phyloP scores from a whole-genome alignment of 192 early-diverging fungal species.

The Backusella australiensis region DNA sequence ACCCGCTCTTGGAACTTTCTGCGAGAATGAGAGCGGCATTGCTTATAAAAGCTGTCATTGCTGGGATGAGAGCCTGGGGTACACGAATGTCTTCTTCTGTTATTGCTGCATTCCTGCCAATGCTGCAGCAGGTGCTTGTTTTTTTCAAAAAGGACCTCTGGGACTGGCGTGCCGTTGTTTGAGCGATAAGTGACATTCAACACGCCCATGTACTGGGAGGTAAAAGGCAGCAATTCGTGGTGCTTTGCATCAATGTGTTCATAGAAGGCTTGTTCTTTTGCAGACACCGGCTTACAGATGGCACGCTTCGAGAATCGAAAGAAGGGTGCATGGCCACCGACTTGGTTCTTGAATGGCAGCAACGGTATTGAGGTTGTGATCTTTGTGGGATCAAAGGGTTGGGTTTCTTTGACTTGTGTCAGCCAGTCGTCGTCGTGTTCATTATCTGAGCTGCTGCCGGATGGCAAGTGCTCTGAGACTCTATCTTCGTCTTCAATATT shows the following conservation, averaged over 20 bases:
- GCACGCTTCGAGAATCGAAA: slow-evolving; percentile 94
- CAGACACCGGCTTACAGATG: slow-evolving; percentile 91
- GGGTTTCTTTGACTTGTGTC: neutral
- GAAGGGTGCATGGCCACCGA: slow-evolving; percentile 94
- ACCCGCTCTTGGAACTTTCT: slow-evolving; percentile 72
- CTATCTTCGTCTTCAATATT: slow-evolving; percentile 3
- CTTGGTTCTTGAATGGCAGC: slow-evolving; percentile 77
- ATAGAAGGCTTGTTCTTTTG: slow-evolving; percentile 85
- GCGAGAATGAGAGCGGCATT: neutral
- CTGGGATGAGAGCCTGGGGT: neutral
- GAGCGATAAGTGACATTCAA: slow-evolving; percentile 87
- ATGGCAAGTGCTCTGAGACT: neutral
- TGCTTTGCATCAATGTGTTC: slow-evolving; percentile 76
- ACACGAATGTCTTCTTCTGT: slow-evolving; percentile 13
- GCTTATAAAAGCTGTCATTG: neutral
- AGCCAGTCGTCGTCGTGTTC: neutral
- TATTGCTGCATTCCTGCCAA: slow-evolving; percentile 38
- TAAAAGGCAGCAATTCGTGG: slow-evolving; percentile 82
- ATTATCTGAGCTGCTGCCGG: slow-evolving; percentile 4
- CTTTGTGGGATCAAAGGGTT: slow-evolving; percentile 30
- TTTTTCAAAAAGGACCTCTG: slow-evolving; percentile 86
- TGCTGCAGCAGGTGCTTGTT: slow-evolving; percentile 85
- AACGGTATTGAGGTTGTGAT: slow-evolving; percentile 55
- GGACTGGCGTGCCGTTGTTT: slow-evolving; percentile 23
- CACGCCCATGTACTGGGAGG: slow-evolving; percentile 92